Percentiles rank a stretch among this genome's conserved stretches.
These are phyloP conservation scores for Scheffersomyces illinoinensis DNA, from an alignment of 1,139 yeast species.

Conservation along the genomic window DNA sequence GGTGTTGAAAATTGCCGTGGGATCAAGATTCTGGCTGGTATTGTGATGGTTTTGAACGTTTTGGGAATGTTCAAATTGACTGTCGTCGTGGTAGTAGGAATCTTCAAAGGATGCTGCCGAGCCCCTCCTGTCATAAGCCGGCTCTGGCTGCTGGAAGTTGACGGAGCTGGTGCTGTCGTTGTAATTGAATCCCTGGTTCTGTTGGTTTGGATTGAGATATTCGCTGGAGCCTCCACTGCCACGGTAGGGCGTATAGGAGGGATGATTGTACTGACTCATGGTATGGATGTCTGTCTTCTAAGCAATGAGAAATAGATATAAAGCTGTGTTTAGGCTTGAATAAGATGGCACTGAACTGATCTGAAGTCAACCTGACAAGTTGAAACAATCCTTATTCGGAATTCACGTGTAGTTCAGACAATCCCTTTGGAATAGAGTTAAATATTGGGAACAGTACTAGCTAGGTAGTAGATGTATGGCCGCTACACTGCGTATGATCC, in stretches of 20 bases:
- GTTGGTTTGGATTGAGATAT: constrained; percentile 15
- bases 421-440: too few relatives aligned
- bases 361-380: not conserved
- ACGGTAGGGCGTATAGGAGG: not conserved
- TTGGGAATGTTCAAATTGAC: constrained; percentile 15
- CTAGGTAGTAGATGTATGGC: not conserved
- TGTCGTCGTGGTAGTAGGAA: constrained; percentile 11
- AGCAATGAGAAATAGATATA: not conserved
- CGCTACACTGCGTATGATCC: not conserved
- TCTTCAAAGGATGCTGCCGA: constrained; percentile 14
- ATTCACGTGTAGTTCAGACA: too few relatives aligned
- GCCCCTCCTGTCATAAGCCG: constrained; percentile 13
- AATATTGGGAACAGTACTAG: too few relatives aligned
- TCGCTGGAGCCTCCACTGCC: constrained; percentile 6
- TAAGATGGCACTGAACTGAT: not conserved
- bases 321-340: not conserved
- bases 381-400: not conserved
- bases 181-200: constrained; percentile 20
- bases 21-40: not conserved
- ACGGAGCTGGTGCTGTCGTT: constrained; percentile 23
- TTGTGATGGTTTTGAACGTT: not conserved
- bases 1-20: constrained; percentile 27
- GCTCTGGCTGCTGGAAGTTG: constrained; percentile 38
- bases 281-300: not conserved
- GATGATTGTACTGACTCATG: not conserved